These are phyloP conservation scores for Russula ochroleuca DNA, from an alignment of 768 basidiomycete species.

Conservation along the genomic window DNA sequence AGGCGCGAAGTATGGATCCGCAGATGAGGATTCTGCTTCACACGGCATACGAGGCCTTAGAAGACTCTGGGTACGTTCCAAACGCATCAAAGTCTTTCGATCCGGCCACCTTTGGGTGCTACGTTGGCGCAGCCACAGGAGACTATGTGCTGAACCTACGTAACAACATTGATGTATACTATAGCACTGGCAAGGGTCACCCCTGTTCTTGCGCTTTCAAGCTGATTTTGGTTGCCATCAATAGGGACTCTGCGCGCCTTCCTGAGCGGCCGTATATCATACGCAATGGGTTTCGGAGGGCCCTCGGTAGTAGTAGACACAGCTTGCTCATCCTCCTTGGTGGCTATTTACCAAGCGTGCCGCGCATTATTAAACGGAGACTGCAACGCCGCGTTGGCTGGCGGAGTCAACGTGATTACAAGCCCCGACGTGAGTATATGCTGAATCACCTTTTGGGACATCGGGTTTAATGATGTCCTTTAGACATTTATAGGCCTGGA, in stretches of 20 bases:
- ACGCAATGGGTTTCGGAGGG: conserved; percentile 62
- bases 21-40: conserved; percentile 68
- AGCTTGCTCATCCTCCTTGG: conserved; percentile 67
- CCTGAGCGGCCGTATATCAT: conserved; percentile 66
- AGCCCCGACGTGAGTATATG: conserved; percentile 58
- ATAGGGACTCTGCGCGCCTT: conserved; percentile 68
- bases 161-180: conserved; percentile 62
- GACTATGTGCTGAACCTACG: conserved; percentile 66
- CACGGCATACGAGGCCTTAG: conserved; percentile 62
- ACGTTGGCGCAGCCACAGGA: conserved; percentile 62
- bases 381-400: conserved; percentile 64
- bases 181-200: conserved; percentile 52
- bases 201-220: background rate
- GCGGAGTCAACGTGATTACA: conserved; percentile 67
- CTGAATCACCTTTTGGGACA: background rate
- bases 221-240: background rate
- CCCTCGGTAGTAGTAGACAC: conserved; percentile 72
- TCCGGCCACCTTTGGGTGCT: conserved; percentile 58
- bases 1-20: conserved; percentile 73
- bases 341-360: conserved; percentile 65
- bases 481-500: conserved; percentile 71
- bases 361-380: conserved; percentile 60
- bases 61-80: conserved; percentile 67
- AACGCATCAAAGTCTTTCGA: conserved; percentile 48
- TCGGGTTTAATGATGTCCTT: conserved; percentile 9